Conservation (phyloP, 2,329 filamentous ascomycete species). For the Cercospora zeina region DNA sequence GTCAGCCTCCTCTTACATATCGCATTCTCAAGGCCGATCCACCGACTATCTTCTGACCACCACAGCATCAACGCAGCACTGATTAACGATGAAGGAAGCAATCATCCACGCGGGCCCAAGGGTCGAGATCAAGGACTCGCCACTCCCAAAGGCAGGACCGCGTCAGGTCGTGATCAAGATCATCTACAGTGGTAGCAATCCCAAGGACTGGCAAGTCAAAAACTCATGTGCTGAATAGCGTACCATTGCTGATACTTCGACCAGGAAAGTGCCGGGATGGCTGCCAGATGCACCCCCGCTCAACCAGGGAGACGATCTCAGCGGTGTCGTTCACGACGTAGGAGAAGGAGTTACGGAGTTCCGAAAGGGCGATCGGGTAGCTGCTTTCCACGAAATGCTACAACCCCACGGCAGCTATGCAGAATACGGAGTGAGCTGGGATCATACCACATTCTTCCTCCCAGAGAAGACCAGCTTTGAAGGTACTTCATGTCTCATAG, state of each 20-base stretch:
- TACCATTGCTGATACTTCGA: background rate
- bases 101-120: constrained; percentile 39
- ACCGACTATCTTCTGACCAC: background rate
- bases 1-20: constrained; percentile 11
- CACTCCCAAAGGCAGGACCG: constrained; percentile 45
- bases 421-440: constrained; percentile 60
- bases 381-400: constrained; percentile 57
- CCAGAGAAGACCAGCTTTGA: constrained; percentile 55
- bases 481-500: constrained; percentile 39
- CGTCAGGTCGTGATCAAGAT: constrained; percentile 40
- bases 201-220: constrained; percentile 35
- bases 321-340: constrained; percentile 54
- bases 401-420: constrained; percentile 57
- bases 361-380: constrained; percentile 59
- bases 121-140: constrained; percentile 43
- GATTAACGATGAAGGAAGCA: constrained; percentile 42
- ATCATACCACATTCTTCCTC: constrained; percentile 59
- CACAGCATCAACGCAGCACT: background rate
- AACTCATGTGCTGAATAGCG: background rate
- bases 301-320: constrained; percentile 42
- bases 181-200: constrained; percentile 38
- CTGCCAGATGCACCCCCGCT: constrained; percentile 20
- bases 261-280: constrained; percentile 31
- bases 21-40: background rate
- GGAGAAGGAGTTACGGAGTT: constrained; percentile 60